Evolutionary conservation across 2,329 filamentous ascomycete species (phyloP), one percentile per base, ranked within the genome.

Genomic region (Remersonia thermophila): DNA sequence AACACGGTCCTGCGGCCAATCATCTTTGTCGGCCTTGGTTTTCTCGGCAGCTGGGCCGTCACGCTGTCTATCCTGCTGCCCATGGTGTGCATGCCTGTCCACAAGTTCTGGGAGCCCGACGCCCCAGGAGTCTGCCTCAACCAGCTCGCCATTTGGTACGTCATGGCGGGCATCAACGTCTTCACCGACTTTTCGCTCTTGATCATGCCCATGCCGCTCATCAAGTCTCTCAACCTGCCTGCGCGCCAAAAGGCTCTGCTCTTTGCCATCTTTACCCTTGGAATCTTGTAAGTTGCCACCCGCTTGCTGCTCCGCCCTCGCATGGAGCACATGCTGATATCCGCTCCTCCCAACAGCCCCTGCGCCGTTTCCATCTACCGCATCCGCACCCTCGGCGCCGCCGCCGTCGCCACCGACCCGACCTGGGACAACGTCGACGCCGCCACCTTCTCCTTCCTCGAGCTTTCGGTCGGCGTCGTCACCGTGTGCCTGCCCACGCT

Each of bases 401-500:
- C 48, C 10, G 43, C 53, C n/a, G 39, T 27, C 1, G 47, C 50
- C 3, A 39, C 40, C 13, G 58, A 60, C 39, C 33, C 42, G 2
- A 59, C 56, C 4, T 61, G 50, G 43, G 50, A 57, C 31, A 51
- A 57, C 35, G 44, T 50, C 7, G 33, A 39, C n/a, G 53, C 51
- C 4, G 51, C 51, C 11, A 50, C 55, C 45, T 62, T 59, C 56
- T 57, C 56, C 14, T 51, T 61, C 32, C 52, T 59, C 36, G 60
- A 63, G 42, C 55, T 61, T 41, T 56, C 56, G 32, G 51, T 55
- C 33, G 59, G 57, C 37, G 52, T 62, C 41, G 48, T 62, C 10
- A 61, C 60, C 40, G 51, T 56, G 31, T 60, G 58, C 38, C 53
- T 62, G 4, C 59, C 60, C 1, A 60, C 58, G 12, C 45, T 62